phyloP scores from a whole-genome alignment of 352 stramenopile genomes.

The Plasmopara muralis region DNA sequence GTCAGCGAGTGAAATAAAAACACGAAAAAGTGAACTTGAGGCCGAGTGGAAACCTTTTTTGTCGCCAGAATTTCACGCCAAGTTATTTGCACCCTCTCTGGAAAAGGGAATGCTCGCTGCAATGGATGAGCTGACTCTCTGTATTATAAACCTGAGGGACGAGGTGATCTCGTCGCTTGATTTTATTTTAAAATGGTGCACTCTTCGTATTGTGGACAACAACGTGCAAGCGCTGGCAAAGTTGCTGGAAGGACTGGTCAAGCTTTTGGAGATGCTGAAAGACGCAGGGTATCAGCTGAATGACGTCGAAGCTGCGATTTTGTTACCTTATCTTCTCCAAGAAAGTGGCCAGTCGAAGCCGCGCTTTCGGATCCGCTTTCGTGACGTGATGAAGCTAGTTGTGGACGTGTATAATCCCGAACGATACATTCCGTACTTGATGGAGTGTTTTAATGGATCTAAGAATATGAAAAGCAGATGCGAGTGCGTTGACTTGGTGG shows the following conservation, averaged over 20 bases:
- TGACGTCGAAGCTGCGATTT: slow-evolving; percentile 75
- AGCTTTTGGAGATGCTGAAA: slow-evolving; percentile 79
- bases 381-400: slow-evolving; percentile 79
- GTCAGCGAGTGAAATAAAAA: slow-evolving; percentile 56
- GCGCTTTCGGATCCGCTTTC: slow-evolving; percentile 75
- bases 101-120: slow-evolving; percentile 83
- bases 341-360: slow-evolving; percentile 82
- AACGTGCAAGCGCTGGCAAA: slow-evolving; percentile 84
- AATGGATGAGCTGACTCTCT: slow-evolving; percentile 66
- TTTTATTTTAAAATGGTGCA: slow-evolving; percentile 82
- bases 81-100: slow-evolving; percentile 69
- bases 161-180: slow-evolving; percentile 68
- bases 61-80: slow-evolving; percentile 56
- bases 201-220: slow-evolving; percentile 80
- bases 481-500: slow-evolving; percentile 77
- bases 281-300: slow-evolving; percentile 53
- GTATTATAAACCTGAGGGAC: slow-evolving; percentile 51
- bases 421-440: slow-evolving; percentile 64
- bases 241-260: slow-evolving; percentile 72
- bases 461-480: slow-evolving; percentile 86
- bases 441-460: slow-evolving; percentile 76
- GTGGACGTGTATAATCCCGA: slow-evolving; percentile 73
- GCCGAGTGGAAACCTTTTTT: slow-evolving; percentile 72
- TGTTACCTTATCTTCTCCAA: slow-evolving; percentile 77
- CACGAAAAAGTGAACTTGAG: slow-evolving; percentile 67